Conservation (phyloP, 2,329 filamentous ascomycete genomes). For the Trichoderma sp. region DNA sequence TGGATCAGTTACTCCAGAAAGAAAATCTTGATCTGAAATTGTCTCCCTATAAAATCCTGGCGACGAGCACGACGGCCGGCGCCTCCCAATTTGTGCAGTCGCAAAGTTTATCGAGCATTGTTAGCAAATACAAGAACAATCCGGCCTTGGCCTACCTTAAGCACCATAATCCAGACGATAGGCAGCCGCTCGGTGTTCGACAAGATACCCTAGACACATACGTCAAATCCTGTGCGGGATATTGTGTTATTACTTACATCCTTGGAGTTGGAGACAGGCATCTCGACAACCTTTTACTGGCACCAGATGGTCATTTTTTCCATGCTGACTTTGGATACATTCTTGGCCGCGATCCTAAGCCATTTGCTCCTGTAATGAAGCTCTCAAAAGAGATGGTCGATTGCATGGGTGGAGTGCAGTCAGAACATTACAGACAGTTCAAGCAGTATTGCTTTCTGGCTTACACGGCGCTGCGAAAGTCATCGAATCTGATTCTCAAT, state of each 20-base stretch:
- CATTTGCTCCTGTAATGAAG: constrained; percentile 96
- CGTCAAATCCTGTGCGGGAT: constrained; percentile 91
- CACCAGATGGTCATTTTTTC: constrained; percentile 92
- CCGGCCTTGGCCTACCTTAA: constrained; percentile 79
- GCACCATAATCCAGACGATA: constrained; percentile 82
- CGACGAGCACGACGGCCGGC: constrained; percentile 83
- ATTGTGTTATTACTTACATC: constrained; percentile 98
- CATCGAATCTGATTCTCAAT: constrained; percentile 86
- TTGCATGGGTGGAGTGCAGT: constrained; percentile 85
- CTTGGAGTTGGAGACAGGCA: constrained; percentile 94
- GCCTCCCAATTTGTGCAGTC: constrained; percentile 93
- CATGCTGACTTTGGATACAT: constrained; percentile 99
- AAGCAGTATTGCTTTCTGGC: constrained; percentile 96
- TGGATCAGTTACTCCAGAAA: constrained; percentile 93
- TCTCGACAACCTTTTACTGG: constrained; percentile 88
- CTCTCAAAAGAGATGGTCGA: constrained; percentile 98
- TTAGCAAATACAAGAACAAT: constrained; percentile 73
- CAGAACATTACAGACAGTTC: constrained; percentile 81
- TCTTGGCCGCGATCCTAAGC: constrained; percentile 92
- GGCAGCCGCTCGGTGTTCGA: constrained; percentile 77
- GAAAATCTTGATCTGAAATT: constrained; percentile 95
- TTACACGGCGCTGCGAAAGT: constrained; percentile 87
- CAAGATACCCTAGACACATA: constrained; percentile 94
- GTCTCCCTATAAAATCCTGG: constrained; percentile 93
- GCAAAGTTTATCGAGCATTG: constrained; percentile 76